Evolutionary conservation across 768 basidiomycete genomes (phyloP).

Genomic region (Suillus alpinus): DNA sequence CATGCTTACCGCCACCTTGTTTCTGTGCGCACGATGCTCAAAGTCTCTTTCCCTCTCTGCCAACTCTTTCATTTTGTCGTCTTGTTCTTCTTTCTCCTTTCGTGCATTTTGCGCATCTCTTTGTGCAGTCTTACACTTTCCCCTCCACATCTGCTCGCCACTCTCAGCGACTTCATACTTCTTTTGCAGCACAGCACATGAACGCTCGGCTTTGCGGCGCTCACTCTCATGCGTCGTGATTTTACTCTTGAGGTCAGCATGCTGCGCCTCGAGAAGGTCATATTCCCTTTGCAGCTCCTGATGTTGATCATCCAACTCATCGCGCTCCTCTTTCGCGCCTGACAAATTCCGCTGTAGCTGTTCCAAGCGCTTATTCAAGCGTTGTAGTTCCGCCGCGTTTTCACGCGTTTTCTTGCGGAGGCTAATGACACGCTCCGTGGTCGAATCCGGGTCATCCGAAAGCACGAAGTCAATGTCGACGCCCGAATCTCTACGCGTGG

Average conservation of each 20-base stretch:
- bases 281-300: conserved; percentile 15
- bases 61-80: neutral
- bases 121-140: neutral
- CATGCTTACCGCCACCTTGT: conserved; percentile 22
- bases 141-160: neutral
- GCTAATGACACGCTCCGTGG: neutral
- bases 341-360: neutral
- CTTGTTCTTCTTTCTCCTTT: neutral
- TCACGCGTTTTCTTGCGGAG: conserved; percentile 7
- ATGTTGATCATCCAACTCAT: conserved; percentile 2
- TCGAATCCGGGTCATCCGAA: neutral
- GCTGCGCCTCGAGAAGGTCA: conserved; percentile 9
- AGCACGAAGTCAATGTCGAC: conserved; percentile 2
- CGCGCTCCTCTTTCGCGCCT: neutral
- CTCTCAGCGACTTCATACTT: neutral
- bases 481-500: neutral
- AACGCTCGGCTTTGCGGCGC: neutral
- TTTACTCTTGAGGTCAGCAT: conserved; percentile 4
- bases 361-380: neutral
- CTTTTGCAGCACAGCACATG: neutral
- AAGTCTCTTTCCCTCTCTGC: conserved; percentile 22
- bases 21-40: conserved; percentile 16
- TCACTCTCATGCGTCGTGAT: neutral
- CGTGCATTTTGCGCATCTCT: neutral
- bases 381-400: conserved; percentile 1